Evolutionary conservation across 768 basidiomycete genomes (phyloP).

Genomic region (Termitomyces heimii): DNA sequence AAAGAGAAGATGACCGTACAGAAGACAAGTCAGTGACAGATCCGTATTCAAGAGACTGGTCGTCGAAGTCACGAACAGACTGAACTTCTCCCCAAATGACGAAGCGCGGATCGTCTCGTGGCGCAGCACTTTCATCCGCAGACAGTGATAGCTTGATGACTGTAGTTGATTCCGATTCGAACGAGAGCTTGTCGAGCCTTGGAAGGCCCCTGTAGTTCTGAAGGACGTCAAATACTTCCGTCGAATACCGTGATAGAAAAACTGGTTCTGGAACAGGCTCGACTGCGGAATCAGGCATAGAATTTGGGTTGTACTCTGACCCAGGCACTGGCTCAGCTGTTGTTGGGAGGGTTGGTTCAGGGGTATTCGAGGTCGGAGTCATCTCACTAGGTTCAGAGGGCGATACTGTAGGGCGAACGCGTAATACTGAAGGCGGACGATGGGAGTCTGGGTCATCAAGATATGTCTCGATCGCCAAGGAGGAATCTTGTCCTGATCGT

Average conservation of each 20-base stretch:
- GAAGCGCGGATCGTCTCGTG: constrained; percentile 85
- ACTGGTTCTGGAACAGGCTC: constrained; percentile 43
- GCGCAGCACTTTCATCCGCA: constrained; percentile 61
- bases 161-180: constrained; percentile 50
- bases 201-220: constrained; percentile 79
- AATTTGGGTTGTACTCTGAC: neutral
- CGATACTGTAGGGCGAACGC: constrained; percentile 11
- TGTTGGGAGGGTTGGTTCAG: constrained; percentile 5
- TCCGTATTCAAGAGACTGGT: constrained; percentile 26
- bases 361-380: constrained; percentile 10
- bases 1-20: constrained; percentile 25
- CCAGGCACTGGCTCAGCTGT: constrained; percentile 14
- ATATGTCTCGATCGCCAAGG: constrained; percentile 10
- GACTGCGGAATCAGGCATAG: constrained; percentile 7
- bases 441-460: constrained; percentile 12
- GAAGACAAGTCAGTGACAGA: constrained; percentile 26
- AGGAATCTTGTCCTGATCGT: constrained; percentile 7
- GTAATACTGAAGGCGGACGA: constrained; percentile 23
- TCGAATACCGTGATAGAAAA: constrained; percentile 59
- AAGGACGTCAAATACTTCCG: constrained; percentile 74
- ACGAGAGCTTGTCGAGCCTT: constrained; percentile 57
- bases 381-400: constrained; percentile 5
- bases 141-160: constrained; percentile 71
- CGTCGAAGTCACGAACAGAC: constrained; percentile 26
- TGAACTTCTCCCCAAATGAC: constrained; percentile 79